Conservation (phyloP, 805 yeast genomes). For the Cyberlindnera petersonii region DNA sequence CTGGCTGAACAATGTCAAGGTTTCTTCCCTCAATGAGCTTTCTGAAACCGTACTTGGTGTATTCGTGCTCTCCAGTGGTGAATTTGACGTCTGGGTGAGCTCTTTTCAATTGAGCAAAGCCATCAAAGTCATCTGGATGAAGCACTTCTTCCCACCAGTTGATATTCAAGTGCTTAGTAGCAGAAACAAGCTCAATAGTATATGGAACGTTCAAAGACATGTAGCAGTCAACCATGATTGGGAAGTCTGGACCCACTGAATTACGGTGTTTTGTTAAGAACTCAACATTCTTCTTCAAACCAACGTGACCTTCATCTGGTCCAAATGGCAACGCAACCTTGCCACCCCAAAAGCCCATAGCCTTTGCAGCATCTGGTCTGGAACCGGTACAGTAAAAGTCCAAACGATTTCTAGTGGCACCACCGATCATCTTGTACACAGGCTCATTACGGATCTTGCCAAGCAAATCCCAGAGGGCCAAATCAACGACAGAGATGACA, state of each 20-base stretch:
- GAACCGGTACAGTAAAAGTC: slow-evolving; percentile 49
- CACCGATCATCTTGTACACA: slow-evolving; percentile 49
- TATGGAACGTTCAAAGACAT: slow-evolving; percentile 48
- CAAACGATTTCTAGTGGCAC: slow-evolving; percentile 42
- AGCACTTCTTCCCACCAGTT: slow-evolving; percentile 52
- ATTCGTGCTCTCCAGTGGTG: slow-evolving; percentile 53
- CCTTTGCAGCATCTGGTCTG: slow-evolving; percentile 44
- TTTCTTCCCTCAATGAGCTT: slow-evolving; percentile 47
- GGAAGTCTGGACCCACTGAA: slow-evolving; percentile 48
- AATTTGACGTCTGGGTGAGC: slow-evolving; percentile 46
- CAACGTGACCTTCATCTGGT: slow-evolving; percentile 47
- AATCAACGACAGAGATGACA: slow-evolving; percentile 43
- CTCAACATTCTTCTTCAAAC: slow-evolving; percentile 42
- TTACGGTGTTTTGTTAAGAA: slow-evolving; percentile 42
- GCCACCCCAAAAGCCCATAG: slow-evolving; percentile 52
- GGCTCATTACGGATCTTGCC: slow-evolving; percentile 49
- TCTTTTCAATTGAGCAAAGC: slow-evolving; percentile 41
- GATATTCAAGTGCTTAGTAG: slow-evolving; percentile 42
- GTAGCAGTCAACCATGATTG: slow-evolving; percentile 51
- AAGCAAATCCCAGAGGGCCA: slow-evolving; percentile 48
- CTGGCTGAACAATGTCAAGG: slow-evolving; percentile 47
- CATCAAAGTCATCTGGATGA: slow-evolving; percentile 50
- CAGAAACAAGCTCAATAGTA: slow-evolving; percentile 41
- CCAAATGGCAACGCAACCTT: slow-evolving; percentile 49
- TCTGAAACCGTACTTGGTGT: slow-evolving; percentile 47